Evolutionary conservation across 768 basidiomycete species (phyloP), one percentile per base, ranked within the genome.

Genomic region (Suillus fuscotomentosus): DNA sequence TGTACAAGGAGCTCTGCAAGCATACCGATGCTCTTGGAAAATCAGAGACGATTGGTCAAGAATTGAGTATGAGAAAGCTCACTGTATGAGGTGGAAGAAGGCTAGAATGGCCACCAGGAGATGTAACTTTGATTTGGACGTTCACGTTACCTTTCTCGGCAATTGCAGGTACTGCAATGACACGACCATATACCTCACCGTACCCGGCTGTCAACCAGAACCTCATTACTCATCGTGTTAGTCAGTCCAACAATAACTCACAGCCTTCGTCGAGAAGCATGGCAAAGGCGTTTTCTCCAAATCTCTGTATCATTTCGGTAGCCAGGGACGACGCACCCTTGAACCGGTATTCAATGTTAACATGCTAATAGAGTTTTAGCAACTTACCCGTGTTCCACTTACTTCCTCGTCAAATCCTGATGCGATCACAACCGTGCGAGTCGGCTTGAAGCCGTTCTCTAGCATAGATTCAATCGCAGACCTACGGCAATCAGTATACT

Each of bases 191-290:
- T 34, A 62, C 27, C 6, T 63, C 56, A 5, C 24, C 13, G 14
- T 61, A 61, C 45, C 62, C 59, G 20, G 34, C 62, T 61, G 24
- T 42, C 41, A 41, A 60, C 17, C 31, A 39, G 17, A 13, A 17
- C n/a, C 51, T 9, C 4, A 3, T 62, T 24, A 60, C 24, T 36
- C 27, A 38, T 63, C 20, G 22, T 34, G 20, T n/a, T n/a, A 42
- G 39, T 17, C 15, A 15, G 57, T 39, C 11, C 15, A 43, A 34
- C 20, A 62, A 38, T 27, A 20, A 77, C 78, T 68, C 73, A 86
- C 91, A 84, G 55, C 94, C 93, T 80, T 97, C 94, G 70, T 97
- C 94, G n/a, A 97, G 81, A 51, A 95, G 74, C 68, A 95, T 80
- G 0, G 90, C 85, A 71, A 95, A 85, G 6, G 83, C 82, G 70